Conservation (phyloP, 2,329 filamentous ascomycete genomes). For the Keithomyces neogunnii region DNA sequence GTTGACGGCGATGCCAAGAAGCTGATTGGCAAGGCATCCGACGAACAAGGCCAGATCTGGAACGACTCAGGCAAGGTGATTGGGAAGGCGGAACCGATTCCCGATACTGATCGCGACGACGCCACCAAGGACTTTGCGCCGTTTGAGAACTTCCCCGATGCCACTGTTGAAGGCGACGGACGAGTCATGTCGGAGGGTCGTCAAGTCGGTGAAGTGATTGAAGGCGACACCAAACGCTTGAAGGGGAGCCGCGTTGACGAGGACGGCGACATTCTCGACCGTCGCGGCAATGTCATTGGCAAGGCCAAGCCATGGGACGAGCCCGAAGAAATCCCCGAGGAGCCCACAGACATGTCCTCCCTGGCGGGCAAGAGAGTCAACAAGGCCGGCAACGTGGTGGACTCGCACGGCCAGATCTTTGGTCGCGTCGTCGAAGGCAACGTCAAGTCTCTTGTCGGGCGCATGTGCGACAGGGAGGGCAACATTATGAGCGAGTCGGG, state of each 20-base stretch:
- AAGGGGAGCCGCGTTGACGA: constrained; percentile 58
- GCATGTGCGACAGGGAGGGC: constrained; percentile 63
- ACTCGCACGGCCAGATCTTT: constrained; percentile 44
- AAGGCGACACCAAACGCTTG: constrained; percentile 56
- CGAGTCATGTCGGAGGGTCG: constrained; percentile 38
- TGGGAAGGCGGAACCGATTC: constrained; percentile 53
- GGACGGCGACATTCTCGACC: constrained; percentile 61
- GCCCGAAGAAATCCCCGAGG: constrained; percentile 36
- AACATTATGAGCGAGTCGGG: constrained; percentile 67
- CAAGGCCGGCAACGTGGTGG: constrained; percentile 57
- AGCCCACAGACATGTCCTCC: constrained; percentile 50
- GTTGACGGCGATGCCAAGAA: constrained; percentile 55
- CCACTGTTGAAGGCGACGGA: constrained; percentile 35
- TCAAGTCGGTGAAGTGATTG: constrained; percentile 51
- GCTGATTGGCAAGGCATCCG: constrained; percentile 54
- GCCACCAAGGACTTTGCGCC: constrained; percentile 34
- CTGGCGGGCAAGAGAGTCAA: constrained; percentile 64
- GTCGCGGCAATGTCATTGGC: constrained; percentile 57
- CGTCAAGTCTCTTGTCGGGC: constrained; percentile 52
- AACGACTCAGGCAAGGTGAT: constrained; percentile 61
- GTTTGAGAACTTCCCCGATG: constrained; percentile 51
- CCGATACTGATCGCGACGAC: constrained; percentile 43
- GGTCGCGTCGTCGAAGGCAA: constrained; percentile 62
- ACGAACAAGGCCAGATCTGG: constrained; percentile 63
- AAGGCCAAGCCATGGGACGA: constrained; percentile 61